Evolutionary conservation across 164 flowering plant species (phyloP).

Genomic region (Berberis vulgaris): DNA sequence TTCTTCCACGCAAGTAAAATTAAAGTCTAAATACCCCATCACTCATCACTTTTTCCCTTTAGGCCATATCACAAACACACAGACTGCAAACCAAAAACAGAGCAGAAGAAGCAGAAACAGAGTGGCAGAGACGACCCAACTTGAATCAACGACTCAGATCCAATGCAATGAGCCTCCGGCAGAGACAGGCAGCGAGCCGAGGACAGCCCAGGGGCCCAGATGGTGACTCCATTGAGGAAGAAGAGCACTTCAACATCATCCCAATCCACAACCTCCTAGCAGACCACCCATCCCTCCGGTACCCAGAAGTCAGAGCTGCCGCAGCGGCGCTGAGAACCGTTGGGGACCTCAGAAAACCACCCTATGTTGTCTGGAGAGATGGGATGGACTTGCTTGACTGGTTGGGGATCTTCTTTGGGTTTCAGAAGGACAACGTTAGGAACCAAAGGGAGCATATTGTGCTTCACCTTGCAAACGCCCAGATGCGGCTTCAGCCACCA

Average conservation of each 20-base stretch:
- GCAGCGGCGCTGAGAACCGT: conserved; percentile 45
- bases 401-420: conserved; percentile 79
- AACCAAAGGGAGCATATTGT: conserved; percentile 91
- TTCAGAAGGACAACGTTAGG: conserved; percentile 70
- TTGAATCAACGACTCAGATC: not conserved
- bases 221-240: not conserved
- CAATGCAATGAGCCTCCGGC: conserved; percentile 1
- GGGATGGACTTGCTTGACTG: conserved; percentile 77
- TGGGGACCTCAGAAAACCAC: conserved; percentile 19
- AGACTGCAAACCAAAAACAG: not conserved
- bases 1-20: not conserved
- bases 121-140: not conserved
- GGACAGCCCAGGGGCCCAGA: not conserved
- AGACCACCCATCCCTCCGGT: conserved; percentile 83
- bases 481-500: conserved; percentile 73
- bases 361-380: conserved; percentile 34
- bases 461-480: conserved; percentile 83
- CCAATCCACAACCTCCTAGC: conserved; percentile 61
- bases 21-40: too few species aligned
- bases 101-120: not conserved
- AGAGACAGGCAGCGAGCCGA: not conserved
- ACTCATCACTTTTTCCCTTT: too few species aligned
- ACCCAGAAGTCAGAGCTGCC: conserved; percentile 87
- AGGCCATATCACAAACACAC: not conserved
- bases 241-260: conserved; percentile 17